Evolutionary conservation across 495 filamentous ascomycete genomes (phyloP).

Genomic region (Penicillium turbatum): DNA sequence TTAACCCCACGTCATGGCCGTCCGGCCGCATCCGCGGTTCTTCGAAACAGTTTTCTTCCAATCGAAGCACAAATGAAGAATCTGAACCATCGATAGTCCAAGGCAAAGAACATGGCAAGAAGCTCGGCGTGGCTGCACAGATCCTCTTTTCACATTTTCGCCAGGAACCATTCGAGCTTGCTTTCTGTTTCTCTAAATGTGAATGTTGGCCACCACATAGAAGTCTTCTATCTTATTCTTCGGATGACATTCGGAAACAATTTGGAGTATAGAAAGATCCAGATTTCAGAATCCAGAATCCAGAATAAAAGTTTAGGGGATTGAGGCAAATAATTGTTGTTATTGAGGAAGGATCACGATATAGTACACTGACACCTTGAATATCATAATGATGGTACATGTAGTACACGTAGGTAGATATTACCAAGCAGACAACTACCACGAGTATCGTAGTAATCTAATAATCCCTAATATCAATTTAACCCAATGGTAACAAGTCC

Average conservation of each 20-base stretch:
- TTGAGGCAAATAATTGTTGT: background rate
- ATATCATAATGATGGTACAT: conserved; percentile 3
- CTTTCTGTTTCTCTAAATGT: background rate
- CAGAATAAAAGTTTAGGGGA: background rate
- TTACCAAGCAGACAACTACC: conserved; percentile 4
- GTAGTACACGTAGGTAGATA: no score
- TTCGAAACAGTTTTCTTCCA: conserved; percentile 1
- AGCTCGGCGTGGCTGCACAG: conserved; percentile 9
- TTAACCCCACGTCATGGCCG: conserved; percentile 13
- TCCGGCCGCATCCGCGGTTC: conserved; percentile 16
- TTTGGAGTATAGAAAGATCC: no score
- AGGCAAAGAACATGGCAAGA: conserved; percentile 10
- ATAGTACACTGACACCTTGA: background rate
- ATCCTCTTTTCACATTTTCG: background rate
- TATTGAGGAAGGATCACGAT: background rate
- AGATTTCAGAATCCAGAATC: background rate
- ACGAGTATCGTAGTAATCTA: background rate
- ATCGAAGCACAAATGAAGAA: background rate
- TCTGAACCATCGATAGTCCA: background rate
- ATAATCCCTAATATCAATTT: no score
- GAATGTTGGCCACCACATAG: conserved; percentile 3
- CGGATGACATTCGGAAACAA: background rate
- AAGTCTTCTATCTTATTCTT: background rate
- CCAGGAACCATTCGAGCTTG: conserved; percentile 1
- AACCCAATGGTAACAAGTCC: background rate